Conservation (phyloP, 139 green algal genomes). For the Nannochloris sp. region DNA sequence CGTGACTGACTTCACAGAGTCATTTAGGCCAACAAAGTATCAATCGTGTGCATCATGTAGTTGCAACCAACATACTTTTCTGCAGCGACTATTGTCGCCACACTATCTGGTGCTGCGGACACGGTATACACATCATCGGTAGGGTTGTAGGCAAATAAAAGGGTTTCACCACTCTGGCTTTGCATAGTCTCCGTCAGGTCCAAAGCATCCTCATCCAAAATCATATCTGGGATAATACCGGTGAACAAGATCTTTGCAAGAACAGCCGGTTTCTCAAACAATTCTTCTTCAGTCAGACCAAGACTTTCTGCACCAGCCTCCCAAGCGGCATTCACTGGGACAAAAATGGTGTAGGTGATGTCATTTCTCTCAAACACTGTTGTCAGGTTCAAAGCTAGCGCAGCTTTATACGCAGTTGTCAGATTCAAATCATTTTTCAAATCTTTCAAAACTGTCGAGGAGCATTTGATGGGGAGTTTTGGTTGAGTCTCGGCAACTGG, state of each 20-base stretch:
- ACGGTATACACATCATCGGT: neutral
- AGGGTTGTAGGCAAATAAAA: no score
- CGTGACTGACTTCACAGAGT: neutral
- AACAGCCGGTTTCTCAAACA: neutral
- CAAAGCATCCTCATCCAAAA: neutral
- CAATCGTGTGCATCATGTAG: constrained; percentile 13
- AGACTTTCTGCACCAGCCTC: neutral
- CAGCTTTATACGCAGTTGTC: neutral
- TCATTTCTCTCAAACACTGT: neutral
- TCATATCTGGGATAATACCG: constrained; percentile 3
- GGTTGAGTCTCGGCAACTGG: neutral
- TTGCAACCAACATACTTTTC: constrained; percentile 1
- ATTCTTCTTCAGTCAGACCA: neutral
- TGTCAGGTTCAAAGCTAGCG: neutral
- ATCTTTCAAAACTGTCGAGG: neutral
- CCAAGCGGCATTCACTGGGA: neutral
- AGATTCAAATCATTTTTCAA: neutral
- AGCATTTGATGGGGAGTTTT: neutral
- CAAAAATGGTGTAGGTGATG: neutral
- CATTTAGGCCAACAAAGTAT: neutral
- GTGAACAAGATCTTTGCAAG: neutral
- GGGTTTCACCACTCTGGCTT: no score
- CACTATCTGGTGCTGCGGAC: neutral
- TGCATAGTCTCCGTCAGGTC: neutral
- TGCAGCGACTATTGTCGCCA: neutral